Base-by-base conservation (phyloP, 352 stramenopile species). In the Elongisporangium undulatum region DNA sequence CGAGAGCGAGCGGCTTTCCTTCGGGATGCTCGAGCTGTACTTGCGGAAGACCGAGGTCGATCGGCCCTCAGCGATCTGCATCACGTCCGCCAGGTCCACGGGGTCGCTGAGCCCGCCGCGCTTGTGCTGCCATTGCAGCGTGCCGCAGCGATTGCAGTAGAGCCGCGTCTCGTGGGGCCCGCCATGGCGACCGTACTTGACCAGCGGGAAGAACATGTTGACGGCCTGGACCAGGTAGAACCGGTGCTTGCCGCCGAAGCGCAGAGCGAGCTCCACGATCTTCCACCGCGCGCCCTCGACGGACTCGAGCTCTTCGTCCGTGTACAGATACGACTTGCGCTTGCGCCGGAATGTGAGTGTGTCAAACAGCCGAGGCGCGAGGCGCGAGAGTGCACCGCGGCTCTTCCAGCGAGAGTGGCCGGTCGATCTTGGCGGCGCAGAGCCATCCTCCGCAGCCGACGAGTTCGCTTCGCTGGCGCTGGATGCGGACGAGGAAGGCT, bases 111-210 rank as follows among this genome's bases (percentile, higher is more conserved):
- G 66, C 4, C 74, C 69, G 1, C 85, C 84, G 24, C 85, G 82
- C 56, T 95, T 95, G 69, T 95, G 85, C 57, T 95, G 83, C 85
- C 85, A 95, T 63, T 95, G 85, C 7, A 95, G 59, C 8, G 83
- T 89, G 49, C 85, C 85, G 34, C 81, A 95, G 17, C 69, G 79
- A 52, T 93, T 92, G 64, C 85, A 95, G 53, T 93, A 80, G 19
- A 95, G 72, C 17, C 82, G 69, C 20, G 85, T 95, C 15, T 72
- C 52, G 53, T 95, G 85, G 0, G 79, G 78, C 17, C 75, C 80
- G 10, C 85, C 85, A 48, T 81, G 81, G 19, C 85, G 82, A 4
- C 85, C 85, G 62, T 90, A 95, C 63, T 95, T 95, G 34, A 81
- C 63, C 49, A 95, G 54, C 19, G 83, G 82, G 59, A 83, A 86